Percentiles rank a stretch among this genome's conserved stretches.
Evolutionary conservation across 257 asterid genomes (phyloP).

Genomic region (Nemophila menziesii): DNA sequence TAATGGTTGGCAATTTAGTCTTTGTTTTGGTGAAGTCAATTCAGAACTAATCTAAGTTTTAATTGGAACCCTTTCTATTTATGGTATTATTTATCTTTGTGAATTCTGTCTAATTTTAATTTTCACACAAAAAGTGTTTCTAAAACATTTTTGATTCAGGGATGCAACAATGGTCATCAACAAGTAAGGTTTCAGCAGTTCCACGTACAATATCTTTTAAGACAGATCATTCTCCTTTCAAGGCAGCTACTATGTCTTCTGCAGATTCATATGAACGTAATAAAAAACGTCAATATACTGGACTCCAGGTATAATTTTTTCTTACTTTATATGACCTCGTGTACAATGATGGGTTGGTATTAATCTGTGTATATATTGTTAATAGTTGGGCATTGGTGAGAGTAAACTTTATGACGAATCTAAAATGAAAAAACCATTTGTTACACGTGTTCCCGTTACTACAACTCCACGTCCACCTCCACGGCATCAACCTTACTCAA

Average conservation of each 20-base stretch:
- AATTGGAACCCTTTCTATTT: background rate
- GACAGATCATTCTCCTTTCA: slow-evolving; percentile 25
- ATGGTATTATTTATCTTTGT: too few species aligned
- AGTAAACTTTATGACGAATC: too few species aligned
- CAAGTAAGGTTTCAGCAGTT: slow-evolving; percentile 35
- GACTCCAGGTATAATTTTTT: slow-evolving; percentile 19
- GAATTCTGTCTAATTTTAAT: background rate
- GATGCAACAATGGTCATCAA: slow-evolving; percentile 31
- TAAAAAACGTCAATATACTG: slow-evolving; percentile 16
- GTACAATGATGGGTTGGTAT: background rate
- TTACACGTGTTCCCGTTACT: too few species aligned
- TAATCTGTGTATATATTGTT: background rate
- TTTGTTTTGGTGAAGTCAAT: background rate
- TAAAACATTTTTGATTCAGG: slow-evolving; percentile 31
- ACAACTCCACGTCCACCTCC: too few species aligned
- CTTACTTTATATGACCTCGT: background rate
- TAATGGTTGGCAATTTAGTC: too few species aligned
- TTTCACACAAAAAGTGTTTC: slow-evolving; percentile 15
- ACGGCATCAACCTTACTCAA: too few species aligned
- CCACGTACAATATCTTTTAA: slow-evolving; percentile 39
- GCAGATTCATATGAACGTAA: slow-evolving; percentile 18
- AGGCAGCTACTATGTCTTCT: slow-evolving; percentile 17
- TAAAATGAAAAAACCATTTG: too few species aligned
- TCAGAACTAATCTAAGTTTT: background rate
- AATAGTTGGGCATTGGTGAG: too few species aligned